Evolutionary conservation across 495 filamentous ascomycete genomes (phyloP).

Genomic region (Friedmanniomyces endolithicus): DNA sequence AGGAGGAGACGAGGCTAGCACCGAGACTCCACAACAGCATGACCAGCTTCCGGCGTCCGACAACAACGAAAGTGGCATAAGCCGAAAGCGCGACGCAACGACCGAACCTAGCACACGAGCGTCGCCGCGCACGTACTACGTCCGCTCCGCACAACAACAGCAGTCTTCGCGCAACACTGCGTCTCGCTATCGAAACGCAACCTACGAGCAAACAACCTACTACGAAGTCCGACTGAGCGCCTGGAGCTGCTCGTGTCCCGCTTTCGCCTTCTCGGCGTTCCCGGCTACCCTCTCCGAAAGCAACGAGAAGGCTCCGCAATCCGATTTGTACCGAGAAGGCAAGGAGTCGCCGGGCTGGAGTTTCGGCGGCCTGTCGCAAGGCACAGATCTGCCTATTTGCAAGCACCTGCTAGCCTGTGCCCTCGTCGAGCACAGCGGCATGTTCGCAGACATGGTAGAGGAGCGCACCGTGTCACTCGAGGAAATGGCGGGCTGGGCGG

Average conservation of each 20-base stretch:
- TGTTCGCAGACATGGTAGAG: slow-evolving; percentile 45
- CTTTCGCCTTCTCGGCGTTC: slow-evolving; percentile 62
- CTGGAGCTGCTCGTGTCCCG: slow-evolving; percentile 87
- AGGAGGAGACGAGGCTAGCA: too few relatives aligned
- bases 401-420: slow-evolving; percentile 84
- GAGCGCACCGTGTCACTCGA: slow-evolving; percentile 43
- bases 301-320: slow-evolving; percentile 2
- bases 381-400: slow-evolving; percentile 48
- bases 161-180: slow-evolving; percentile 1
- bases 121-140: slow-evolving; percentile 28
- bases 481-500: slow-evolving; percentile 68
- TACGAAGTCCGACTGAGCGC: slow-evolving; percentile 62
- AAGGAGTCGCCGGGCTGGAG: slow-evolving; percentile 6
- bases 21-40: neutral
- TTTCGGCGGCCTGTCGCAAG: slow-evolving; percentile 43
- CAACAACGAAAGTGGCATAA: too few relatives aligned
- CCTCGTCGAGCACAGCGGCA: slow-evolving; percentile 53
- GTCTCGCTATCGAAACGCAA: slow-evolving; percentile 15
- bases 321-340: too few relatives aligned
- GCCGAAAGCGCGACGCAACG: too few relatives aligned
- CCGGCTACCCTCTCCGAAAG: slow-evolving; percentile 21
- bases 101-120: neutral
- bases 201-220: slow-evolving; percentile 23
- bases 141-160: slow-evolving; percentile 28
- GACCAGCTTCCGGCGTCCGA: neutral